A percentile compares a stretch with the other conserved stretches of the same genome.
Conservation (phyloP, 78 protist species). For the Protostelium mycophagum region DNA sequence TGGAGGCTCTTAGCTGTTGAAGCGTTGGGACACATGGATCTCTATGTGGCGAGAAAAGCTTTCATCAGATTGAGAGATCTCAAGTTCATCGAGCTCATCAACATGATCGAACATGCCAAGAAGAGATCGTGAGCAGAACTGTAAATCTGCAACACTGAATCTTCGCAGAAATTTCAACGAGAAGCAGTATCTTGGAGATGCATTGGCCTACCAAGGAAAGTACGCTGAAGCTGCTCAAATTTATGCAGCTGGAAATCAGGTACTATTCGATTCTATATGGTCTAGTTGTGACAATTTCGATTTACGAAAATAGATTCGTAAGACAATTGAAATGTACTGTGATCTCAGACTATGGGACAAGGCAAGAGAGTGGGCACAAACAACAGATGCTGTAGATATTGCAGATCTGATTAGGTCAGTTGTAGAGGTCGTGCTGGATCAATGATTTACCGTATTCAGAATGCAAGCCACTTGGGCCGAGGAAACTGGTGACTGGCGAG, state of each 20-base stretch:
- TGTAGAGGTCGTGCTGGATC: too few relatives aligned
- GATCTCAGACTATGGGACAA: conserved; percentile 43
- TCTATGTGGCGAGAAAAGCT: conserved; percentile 52
- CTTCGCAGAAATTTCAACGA: conserved; percentile 2
- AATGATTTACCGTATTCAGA: too few relatives aligned
- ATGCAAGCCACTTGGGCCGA: conserved; percentile 49
- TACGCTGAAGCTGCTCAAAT: conserved; percentile 51
- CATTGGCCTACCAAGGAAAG: conserved; percentile 65
- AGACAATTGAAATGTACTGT: conserved; percentile 60
- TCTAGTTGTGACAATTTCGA: too few relatives aligned
- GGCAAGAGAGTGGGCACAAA: conserved; percentile 18
- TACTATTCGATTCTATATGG: too few relatives aligned
- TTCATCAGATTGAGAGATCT: conserved; percentile 46
- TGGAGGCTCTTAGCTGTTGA: conserved; percentile 58
- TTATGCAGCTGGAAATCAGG: conserved; percentile 1
- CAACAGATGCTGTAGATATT: not conserved
- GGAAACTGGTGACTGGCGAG: conserved; percentile 22
- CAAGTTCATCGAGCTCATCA: conserved; percentile 40
- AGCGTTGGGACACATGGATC: conserved; percentile 33
- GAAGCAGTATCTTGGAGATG: conserved; percentile 17
- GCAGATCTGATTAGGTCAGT: conserved; percentile 37
- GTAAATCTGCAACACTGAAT: not conserved
- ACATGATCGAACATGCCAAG: conserved; percentile 16
- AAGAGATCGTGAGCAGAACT: not conserved
- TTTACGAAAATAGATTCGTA: too few relatives aligned